These are phyloP conservation scores for Betula pendula DNA, from an alignment of 306 rosid species.

Conservation along the genomic window DNA sequence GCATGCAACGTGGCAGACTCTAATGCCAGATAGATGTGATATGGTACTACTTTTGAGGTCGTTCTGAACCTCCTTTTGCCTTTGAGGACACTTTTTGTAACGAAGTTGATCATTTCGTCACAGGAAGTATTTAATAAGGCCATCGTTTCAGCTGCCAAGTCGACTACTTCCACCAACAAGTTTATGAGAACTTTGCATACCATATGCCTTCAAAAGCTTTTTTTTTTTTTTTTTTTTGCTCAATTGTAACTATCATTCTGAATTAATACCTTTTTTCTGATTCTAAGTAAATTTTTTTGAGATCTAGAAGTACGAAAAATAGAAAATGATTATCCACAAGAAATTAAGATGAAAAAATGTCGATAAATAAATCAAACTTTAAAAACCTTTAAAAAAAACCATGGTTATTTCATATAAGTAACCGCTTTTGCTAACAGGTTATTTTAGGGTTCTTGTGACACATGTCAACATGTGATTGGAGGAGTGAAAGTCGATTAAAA, in stretches of 20 bases:
- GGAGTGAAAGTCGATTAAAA: no score
- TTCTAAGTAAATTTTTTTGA: no score
- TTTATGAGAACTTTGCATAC: background rate
- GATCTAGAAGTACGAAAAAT: background rate
- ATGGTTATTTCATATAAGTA: no score
- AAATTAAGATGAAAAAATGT: background rate
- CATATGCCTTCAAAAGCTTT: background rate
- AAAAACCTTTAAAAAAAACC: no score
- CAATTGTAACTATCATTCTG: no score
- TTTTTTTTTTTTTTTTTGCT: background rate
- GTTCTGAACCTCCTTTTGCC: background rate
- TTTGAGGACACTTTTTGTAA: background rate
- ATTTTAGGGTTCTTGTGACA: no score
- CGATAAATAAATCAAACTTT: no score
- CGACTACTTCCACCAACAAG: background rate
- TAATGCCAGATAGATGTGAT: background rate
- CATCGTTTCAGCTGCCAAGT: background rate
- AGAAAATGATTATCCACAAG: background rate
- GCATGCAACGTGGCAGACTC: constrained; percentile 3
- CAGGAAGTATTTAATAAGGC: background rate
- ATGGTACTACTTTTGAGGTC: background rate
- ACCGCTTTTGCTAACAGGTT: no score
- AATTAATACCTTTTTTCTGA: no score
- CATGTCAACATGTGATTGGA: no score
- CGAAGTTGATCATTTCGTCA: background rate